Evolutionary conservation across 1,139 yeast species (phyloP).

Genomic region (Diutina mesorugosa): DNA sequence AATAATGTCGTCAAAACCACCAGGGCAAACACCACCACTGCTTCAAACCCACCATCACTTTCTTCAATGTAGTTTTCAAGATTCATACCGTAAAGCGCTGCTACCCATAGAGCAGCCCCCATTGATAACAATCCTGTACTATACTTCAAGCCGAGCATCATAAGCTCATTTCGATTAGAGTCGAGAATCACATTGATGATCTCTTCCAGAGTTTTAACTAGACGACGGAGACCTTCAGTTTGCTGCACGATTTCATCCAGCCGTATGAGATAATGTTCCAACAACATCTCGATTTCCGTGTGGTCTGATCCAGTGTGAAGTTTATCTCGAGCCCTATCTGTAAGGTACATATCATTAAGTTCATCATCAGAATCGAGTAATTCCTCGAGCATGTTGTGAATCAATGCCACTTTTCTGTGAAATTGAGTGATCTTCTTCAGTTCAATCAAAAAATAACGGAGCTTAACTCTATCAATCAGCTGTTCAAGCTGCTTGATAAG

Average conservation of each 20-base stretch:
- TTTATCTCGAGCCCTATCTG: conserved; percentile 14
- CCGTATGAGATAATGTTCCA: conserved; percentile 31
- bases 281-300: conserved; percentile 28
- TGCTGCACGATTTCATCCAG: conserved; percentile 35
- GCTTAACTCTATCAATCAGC: conserved; percentile 25
- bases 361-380: conserved; percentile 28
- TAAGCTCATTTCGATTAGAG: conserved; percentile 33
- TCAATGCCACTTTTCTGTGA: conserved; percentile 27
- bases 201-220: conserved; percentile 34
- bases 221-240: conserved; percentile 24
- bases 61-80: conserved; percentile 24
- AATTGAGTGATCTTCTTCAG: conserved; percentile 32
- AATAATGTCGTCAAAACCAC: not conserved
- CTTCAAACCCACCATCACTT: conserved; percentile 23
- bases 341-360: conserved; percentile 26
- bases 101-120: conserved; percentile 25
- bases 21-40: conserved; percentile 11
- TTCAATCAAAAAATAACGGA: conserved; percentile 29
- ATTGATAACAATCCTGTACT: conserved; percentile 29
- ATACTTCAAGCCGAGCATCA: conserved; percentile 31
- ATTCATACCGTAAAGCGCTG: conserved; percentile 34
- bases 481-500: conserved; percentile 24
- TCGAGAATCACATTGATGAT: conserved; percentile 33
- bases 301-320: conserved; percentile 22
- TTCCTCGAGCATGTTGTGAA: conserved; percentile 27